These are phyloP conservation scores for Colletotrichum chlorophyti DNA, from an alignment of 2,329 filamentous ascomycete species.

Conservation along the genomic window DNA sequence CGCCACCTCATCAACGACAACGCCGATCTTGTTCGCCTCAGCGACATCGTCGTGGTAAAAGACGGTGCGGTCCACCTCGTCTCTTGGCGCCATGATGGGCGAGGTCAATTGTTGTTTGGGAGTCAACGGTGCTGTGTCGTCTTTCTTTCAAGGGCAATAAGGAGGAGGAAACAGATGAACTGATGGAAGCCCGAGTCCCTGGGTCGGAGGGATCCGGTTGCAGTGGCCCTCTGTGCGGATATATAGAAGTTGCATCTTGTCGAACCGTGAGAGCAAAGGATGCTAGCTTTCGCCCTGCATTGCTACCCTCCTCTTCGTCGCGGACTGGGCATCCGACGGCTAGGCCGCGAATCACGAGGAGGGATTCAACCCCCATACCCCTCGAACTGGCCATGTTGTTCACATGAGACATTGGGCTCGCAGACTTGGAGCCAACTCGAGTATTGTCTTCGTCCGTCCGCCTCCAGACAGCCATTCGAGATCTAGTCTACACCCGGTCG, in stretches of 20 bases:
- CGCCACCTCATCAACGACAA: constrained; percentile 50
- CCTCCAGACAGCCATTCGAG: constrained; percentile 19
- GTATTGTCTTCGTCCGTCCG: constrained; percentile 29
- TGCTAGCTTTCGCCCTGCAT: constrained; percentile 7
- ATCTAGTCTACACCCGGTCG: no score
- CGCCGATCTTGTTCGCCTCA: constrained; percentile 39
- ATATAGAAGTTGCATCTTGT: constrained; percentile 10
- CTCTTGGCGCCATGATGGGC: constrained; percentile 23
- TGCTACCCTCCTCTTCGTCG: not conserved
- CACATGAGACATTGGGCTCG: constrained; percentile 14
- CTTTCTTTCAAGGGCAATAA: not conserved
- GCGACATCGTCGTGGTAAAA: constrained; percentile 35
- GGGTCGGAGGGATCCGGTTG: constrained; percentile 9
- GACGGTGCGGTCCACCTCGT: constrained; percentile 29
- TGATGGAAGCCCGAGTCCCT: constrained; percentile 12
- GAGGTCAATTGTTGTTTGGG: not conserved
- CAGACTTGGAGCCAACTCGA: constrained; percentile 11
- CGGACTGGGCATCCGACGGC: constrained; percentile 15
- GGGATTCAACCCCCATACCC: constrained; percentile 31
- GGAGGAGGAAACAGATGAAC: not conserved
- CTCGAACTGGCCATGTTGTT: constrained; percentile 5
- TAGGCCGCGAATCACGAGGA: constrained; percentile 5
- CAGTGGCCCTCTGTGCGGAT: constrained; percentile 3
- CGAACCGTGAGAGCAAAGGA: not conserved
- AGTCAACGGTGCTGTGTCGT: not conserved